Base-by-base conservation (phyloP, 2,329 filamentous ascomycete genomes). In the Fusarium sarcochroum region DNA sequence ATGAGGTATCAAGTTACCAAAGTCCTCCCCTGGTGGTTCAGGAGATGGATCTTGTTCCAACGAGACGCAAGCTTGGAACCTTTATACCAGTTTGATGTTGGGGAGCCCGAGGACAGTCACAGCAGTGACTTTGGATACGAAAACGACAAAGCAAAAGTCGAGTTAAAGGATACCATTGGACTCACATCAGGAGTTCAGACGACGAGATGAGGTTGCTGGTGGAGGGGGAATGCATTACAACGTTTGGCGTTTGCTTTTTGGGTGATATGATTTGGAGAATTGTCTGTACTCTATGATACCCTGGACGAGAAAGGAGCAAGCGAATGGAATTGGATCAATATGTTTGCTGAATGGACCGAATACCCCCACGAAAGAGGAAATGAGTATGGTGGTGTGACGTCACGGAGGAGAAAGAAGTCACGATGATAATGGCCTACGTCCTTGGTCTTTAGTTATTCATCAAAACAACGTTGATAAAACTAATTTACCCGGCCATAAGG, bases 21-120 rank as follows among this genome's bases (percentile, higher is more conserved):
- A 66, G 84, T 82, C 2, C 74, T 90, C 23, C 89, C 89, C 0
- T 91, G 84, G 80, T 91, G 86, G 85, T 76, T 88, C 71, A 87
- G 84, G 73, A 82, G 86, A 18, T 89, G 85, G 74, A 75, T 91
- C 23, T 73, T 90, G 41, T 81, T 84, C 40, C 80, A 81, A 63
- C 85, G 84, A 69, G 67, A 76, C 17, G 82, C 75, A 6, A 72
- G 72, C 21, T 73, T 84, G 35, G 76, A 81, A 63, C 82, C 82
- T 9, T 73, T 84, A n/a, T 84, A 84, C 47, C 78, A 78, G 45
- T 77, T 82, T 27, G 80, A 82, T 44, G 74, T 79, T 23, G 73
- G 72, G 20, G 76, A 78, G 23, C 75, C 77, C 11, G 76, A 77
- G 45, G 76, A 77, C 44, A 69, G 58, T 6, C 71, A 73, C n/a